phyloP scores from a whole-genome alignment of 202 grass and related monocot genomes.

The Brachypodium distachyon region DNA sequence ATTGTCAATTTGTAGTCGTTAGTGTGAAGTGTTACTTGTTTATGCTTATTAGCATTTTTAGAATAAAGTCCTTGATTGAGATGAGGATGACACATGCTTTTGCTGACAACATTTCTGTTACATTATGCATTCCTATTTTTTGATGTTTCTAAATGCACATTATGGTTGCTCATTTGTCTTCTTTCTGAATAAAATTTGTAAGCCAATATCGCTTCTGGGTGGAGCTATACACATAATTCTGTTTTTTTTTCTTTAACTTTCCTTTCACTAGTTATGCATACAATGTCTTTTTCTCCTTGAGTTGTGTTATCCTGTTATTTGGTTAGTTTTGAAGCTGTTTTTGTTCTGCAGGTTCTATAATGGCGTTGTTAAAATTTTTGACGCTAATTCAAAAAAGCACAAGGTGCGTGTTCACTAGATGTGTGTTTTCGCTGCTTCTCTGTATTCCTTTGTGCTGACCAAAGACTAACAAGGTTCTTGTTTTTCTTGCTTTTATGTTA shows the following conservation, averaged over 20 bases:
- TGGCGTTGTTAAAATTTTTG: conserved; percentile 42
- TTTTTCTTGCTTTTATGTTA: not conserved
- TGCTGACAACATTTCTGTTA: not conserved
- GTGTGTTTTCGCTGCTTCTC: not conserved
- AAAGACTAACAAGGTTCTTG: not conserved
- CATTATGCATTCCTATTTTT: not conserved
- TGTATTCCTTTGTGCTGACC: not conserved
- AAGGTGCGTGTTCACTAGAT: conserved; percentile 21
- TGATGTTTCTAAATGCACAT: not conserved
- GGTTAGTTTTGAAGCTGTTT: conserved; percentile 19
- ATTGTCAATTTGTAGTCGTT: not conserved
- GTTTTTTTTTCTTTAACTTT: not conserved
- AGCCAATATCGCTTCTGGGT: not conserved
- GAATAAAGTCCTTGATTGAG: no score
- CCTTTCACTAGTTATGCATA: not conserved
- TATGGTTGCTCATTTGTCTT: not conserved
- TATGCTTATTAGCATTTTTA: not conserved
- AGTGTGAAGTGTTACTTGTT: not conserved
- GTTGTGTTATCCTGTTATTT: conserved; percentile 10
- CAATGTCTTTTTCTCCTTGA: not conserved
- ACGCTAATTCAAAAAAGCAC: conserved; percentile 39
- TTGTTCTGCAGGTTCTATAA: conserved; percentile 59
- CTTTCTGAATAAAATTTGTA: not conserved
- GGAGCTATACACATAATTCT: not conserved
- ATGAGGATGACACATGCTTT: not conserved